Evolutionary conservation across 805 yeast species (phyloP), one percentile per base, ranked within the genome.

Genomic region (Candida hungchunana): DNA sequence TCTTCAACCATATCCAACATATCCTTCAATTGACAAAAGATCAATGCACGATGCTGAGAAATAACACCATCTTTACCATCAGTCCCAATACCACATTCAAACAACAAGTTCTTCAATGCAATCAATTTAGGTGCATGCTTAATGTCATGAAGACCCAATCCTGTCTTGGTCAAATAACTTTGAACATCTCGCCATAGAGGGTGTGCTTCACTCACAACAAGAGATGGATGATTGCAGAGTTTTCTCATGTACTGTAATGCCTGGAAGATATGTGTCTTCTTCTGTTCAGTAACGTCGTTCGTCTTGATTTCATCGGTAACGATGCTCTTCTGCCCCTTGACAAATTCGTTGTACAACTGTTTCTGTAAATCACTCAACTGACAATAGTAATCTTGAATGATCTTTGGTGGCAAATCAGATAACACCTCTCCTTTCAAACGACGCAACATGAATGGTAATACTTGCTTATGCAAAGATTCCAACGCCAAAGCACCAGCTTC

Each of bases 201-300:
- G 63, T 88, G 97, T 37, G 72, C 74, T 5, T 83, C 78, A 11
- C 84, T 77, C 36, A 90, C 62, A 8, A 93, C 97, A 42, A 93
- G 72, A 3, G 95, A 82, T 5, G 98, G 98, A 62, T 93, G 97
- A 52, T 94, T 94, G 64, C 98, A 93, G 37, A 93, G 68, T 59
- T 93, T 93, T 47, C 98, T 75, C 96, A 93, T 87, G 58, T 93
- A 93, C 59, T 93, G 97, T 51, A 93, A 71, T 0, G 96, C 97
- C 58, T 93, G 97, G 80, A 93, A 93, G 43, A 94, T 86, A 58
- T 94, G 98, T 40, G 88, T 88, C 55, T 88, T n/a, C n/a, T n/a
- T 87, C 23, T 73, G 73, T 34, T 71, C 78, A 7, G 60, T 63
- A 21, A 67, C 71, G 8, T 62, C 66, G 4, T 66, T 55, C 31